These are phyloP conservation scores for Coniochaeta prunicola DNA, from an alignment of 2,329 filamentous ascomycete genomes.

Conservation along the genomic window DNA sequence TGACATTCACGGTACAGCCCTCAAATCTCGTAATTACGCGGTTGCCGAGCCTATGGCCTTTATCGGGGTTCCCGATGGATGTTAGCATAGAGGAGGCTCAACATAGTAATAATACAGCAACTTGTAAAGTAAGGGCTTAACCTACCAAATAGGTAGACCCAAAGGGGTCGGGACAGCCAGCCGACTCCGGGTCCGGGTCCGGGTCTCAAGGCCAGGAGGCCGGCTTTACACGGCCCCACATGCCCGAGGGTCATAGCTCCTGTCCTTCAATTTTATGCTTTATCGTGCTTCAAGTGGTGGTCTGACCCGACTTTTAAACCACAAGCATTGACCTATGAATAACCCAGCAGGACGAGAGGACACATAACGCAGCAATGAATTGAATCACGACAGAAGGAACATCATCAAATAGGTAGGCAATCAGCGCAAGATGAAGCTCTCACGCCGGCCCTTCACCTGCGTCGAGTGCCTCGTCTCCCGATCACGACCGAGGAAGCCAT, in stretches of 20 bases:
- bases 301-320: not conserved
- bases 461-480: constrained; percentile 6
- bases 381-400: no score
- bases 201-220: not conserved
- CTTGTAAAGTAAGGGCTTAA: no score
- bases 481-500: not conserved
- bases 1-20: no score
- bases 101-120: no score
- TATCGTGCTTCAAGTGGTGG: not conserved
- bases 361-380: no score
- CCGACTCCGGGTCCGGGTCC: not conserved
- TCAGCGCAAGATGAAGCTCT: constrained; percentile 9
- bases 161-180: no score
- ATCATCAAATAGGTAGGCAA: no score
- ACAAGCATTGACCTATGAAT: not conserved
- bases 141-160: no score
- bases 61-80: no score
- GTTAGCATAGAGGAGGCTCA: no score
- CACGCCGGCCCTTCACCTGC: constrained; percentile 9
- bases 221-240: not conserved
- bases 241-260: not conserved
- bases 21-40: no score
- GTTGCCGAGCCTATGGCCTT: no score
- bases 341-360: not conserved
- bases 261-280: not conserved